Evolutionary conservation across 73 alveolate species (phyloP).

Genomic region (Paramecium primaurelia): DNA sequence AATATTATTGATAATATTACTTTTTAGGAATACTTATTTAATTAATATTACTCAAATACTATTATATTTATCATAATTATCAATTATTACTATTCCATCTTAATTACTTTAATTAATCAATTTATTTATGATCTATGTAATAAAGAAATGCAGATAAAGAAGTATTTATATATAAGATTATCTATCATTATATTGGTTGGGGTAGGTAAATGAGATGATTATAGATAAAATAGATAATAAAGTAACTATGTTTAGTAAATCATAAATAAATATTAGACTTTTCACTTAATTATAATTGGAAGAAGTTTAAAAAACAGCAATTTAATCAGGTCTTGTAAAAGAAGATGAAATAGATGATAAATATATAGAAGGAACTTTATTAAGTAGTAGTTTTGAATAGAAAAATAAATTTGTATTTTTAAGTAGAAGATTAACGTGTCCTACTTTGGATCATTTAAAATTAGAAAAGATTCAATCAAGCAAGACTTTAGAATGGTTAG

Average conservation of each 20-base stretch:
- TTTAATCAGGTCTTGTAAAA: background rate
- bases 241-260: background rate
- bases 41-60: background rate
- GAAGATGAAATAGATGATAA: background rate
- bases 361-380: background rate
- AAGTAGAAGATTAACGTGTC: constrained; percentile 30
- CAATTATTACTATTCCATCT: background rate
- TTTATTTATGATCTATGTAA: constrained; percentile 26
- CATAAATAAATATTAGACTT: constrained; percentile 17
- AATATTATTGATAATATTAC: background rate
- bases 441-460: constrained; percentile 24
- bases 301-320: background rate
- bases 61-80: background rate
- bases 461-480: background rate
- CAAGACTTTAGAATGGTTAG: background rate
- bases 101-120: background rate
- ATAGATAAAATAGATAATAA: background rate
- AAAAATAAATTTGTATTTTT: constrained; percentile 3
- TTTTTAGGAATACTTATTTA: background rate
- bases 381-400: background rate
- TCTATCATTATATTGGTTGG: constrained; percentile 41
- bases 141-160: background rate
- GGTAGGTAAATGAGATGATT: constrained; percentile 11
- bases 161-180: constrained; percentile 2
- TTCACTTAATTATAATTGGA: background rate